These are phyloP conservation scores for Arabis hirsuta DNA, from an alignment of 345 rosid genomes.

Conservation along the genomic window DNA sequence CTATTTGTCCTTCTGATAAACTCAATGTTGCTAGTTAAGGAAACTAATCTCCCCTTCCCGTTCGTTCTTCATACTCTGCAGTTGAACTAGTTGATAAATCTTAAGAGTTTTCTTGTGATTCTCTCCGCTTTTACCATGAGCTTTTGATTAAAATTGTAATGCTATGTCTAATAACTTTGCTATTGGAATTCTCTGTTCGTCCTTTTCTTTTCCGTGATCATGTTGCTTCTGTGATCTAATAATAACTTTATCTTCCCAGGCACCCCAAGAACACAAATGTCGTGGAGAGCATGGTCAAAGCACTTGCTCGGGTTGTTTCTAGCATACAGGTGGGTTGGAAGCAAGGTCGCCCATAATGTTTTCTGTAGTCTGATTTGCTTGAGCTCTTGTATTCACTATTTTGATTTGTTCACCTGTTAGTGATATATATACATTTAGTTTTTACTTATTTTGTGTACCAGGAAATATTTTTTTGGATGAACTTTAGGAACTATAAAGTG, in stretches of 20 bases:
- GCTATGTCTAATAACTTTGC: slow-evolving; percentile 11
- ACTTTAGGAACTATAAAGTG: slow-evolving; percentile 13
- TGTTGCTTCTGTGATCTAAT: slow-evolving; percentile 26
- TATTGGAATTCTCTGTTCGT: slow-evolving; percentile 19
- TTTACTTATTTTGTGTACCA: slow-evolving; percentile 19
- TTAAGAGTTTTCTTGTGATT: slow-evolving; percentile 10
- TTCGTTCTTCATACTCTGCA: slow-evolving; percentile 5
- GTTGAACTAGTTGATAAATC: slow-evolving; percentile 18
- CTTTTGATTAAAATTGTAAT: slow-evolving; percentile 7
- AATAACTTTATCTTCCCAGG: slow-evolving; percentile 51
- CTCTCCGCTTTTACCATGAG: not conserved
- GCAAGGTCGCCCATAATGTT: slow-evolving; percentile 18
- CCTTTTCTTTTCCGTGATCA: slow-evolving; percentile 11
- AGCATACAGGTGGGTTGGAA: slow-evolving; percentile 75
- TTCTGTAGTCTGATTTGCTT: slow-evolving; percentile 21
- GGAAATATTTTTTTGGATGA: not conserved
- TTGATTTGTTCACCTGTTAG: not conserved
- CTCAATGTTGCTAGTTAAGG: slow-evolving; percentile 33
- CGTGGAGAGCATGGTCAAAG: slow-evolving; percentile 96
- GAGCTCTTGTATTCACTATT: slow-evolving; percentile 19
- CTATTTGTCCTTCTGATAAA: slow-evolving; percentile 26
- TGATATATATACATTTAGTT: slow-evolving; percentile 10
- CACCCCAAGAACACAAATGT: slow-evolving; percentile 95
- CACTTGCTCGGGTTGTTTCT: slow-evolving; percentile 97
- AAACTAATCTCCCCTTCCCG: slow-evolving; percentile 16